Percentiles rank a stretch among this genome's conserved stretches.
Evolutionary conservation across 805 yeast genomes (phyloP).

Genomic region (Starmerella cellae): DNA sequence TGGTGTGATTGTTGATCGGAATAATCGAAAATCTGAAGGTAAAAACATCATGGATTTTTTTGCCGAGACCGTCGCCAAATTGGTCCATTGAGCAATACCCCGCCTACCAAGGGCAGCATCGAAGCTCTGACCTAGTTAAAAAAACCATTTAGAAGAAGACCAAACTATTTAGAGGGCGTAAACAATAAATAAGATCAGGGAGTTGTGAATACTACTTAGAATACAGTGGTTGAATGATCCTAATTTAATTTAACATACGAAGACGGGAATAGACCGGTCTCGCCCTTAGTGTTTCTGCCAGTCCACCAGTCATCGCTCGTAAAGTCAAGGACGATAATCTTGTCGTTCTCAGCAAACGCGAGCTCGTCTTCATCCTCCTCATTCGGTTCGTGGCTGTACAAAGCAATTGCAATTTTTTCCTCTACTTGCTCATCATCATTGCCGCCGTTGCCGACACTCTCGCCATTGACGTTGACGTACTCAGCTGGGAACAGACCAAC

Average conservation of each 20-base stretch:
- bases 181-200: no score
- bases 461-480: constrained; percentile 42
- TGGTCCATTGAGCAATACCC: no score
- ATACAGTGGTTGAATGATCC: no score
- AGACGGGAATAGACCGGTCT: constrained; percentile 78
- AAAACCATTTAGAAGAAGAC: no score
- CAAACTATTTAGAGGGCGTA: no score
- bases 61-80: constrained; percentile 8
- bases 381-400: constrained; percentile 71
- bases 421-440: constrained; percentile 20
- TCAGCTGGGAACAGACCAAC: constrained; percentile 84
- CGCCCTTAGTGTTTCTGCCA: constrained; percentile 61
- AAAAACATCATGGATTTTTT: constrained; percentile 20
- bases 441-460: constrained; percentile 14
- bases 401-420: constrained; percentile 45
- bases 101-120: no score
- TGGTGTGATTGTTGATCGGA: constrained; percentile 69
- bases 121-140: no score
- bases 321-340: constrained; percentile 68
- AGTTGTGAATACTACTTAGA: no score
- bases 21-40: constrained; percentile 24
- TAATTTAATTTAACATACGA: constrained; percentile 47
- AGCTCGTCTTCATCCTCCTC: constrained; percentile 94
- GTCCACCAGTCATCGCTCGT: constrained; percentile 97
- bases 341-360: constrained; percentile 69